These are phyloP conservation scores for Tuber calosporum DNA, from an alignment of 495 filamentous ascomycete genomes.

Conservation along the genomic window DNA sequence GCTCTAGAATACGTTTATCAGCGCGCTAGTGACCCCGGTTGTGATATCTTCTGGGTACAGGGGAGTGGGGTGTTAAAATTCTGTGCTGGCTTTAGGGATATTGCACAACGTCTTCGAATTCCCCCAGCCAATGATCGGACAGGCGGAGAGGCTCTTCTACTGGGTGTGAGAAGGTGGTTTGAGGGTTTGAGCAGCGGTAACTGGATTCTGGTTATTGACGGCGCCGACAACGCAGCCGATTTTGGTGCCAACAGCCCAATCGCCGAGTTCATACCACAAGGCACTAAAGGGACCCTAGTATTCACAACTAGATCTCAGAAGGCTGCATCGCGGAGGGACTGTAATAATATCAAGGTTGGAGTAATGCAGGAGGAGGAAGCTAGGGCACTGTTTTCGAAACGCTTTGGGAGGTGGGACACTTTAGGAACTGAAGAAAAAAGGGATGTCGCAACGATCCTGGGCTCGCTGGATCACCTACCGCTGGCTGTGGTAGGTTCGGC, in stretches of 20 bases:
- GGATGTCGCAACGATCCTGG: constrained; percentile 19
- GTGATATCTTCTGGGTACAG: constrained; percentile 45
- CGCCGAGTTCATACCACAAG: constrained; percentile 22
- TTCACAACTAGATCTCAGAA: constrained; percentile 41
- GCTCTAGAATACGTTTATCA: constrained; percentile 48
- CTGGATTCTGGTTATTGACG: constrained; percentile 45
- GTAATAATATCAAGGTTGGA: not conserved
- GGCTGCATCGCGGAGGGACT: constrained; percentile 13
- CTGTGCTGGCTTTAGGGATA: constrained; percentile 43
- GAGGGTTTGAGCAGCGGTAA: constrained; percentile 8
- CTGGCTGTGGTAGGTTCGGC: constrained; percentile 41
- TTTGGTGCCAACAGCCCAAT: constrained; percentile 9
- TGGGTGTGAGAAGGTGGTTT: constrained; percentile 8
- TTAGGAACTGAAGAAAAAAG: not conserved
- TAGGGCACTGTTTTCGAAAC: not conserved
- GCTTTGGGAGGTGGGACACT: not conserved
- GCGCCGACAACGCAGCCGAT: constrained; percentile 41
- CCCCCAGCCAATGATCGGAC: constrained; percentile 15
- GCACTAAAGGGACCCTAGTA: constrained; percentile 36
- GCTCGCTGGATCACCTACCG: constrained; percentile 36
- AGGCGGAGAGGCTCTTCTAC: not conserved
- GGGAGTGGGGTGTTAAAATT: constrained; percentile 41
- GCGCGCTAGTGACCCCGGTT: not conserved
- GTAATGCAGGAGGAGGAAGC: constrained; percentile 5
- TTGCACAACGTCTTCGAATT: constrained; percentile 40